Conservation (phyloP, 2,329 filamentous ascomycete species). For the Westerdykella aurantiaca region DNA sequence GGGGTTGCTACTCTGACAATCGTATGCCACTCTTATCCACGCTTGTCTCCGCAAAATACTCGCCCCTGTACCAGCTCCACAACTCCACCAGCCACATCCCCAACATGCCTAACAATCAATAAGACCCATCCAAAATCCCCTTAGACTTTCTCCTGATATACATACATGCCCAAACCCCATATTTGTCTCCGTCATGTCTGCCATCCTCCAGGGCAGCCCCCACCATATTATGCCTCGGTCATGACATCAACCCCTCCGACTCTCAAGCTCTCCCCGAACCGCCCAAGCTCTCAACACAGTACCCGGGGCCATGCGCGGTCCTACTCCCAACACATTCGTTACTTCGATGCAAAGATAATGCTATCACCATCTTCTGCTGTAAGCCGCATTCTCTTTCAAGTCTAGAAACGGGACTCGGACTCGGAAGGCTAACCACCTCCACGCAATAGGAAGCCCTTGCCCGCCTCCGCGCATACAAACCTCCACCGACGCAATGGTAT, state of each 20-base stretch:
- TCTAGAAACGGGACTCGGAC: neutral
- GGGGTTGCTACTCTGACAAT: no score
- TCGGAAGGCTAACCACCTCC: neutral
- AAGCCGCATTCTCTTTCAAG: slow-evolving; percentile 4
- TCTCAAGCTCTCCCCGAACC: slow-evolving; percentile 1
- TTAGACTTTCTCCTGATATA: no score
- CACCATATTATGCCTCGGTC: neutral
- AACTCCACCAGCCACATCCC: no score
- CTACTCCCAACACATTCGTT: slow-evolving; percentile 14
- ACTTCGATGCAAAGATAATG: slow-evolving; percentile 9
- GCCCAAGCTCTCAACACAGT: slow-evolving; percentile 3
- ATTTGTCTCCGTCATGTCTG: no score
- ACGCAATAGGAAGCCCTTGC: slow-evolving; percentile 46
- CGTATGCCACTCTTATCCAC: no score
- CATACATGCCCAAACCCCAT: no score
- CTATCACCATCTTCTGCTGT: slow-evolving; percentile 28
- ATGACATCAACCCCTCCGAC: slow-evolving; percentile 19
- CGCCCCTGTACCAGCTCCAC: no score
- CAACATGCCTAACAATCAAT: no score
- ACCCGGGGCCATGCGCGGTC: slow-evolving; percentile 23
- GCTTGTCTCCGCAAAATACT: no score
- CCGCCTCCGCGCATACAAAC: slow-evolving; percentile 50
- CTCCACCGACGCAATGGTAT: slow-evolving; percentile 54
- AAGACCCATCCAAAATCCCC: no score
- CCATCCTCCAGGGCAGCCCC: no score